phyloP scores from a whole-genome alignment of 2,329 filamentous ascomycete genomes.

The Herpotrichia juniperi region DNA sequence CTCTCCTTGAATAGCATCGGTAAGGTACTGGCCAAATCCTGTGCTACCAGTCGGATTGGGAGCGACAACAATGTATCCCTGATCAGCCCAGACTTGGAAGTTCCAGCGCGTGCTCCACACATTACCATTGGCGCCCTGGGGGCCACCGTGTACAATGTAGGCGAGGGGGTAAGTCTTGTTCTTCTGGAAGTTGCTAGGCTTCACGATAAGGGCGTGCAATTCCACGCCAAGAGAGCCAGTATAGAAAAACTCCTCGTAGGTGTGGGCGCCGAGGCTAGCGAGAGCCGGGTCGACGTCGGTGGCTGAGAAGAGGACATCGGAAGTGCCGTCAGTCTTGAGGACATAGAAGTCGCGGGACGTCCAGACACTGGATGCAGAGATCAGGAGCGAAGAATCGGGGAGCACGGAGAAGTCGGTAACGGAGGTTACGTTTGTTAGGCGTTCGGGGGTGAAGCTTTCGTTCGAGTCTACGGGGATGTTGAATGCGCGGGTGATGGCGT shows the following conservation, averaged over 20 bases:
- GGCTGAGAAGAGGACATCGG: constrained; percentile 60
- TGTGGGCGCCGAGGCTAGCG: constrained; percentile 67
- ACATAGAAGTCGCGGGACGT: constrained; percentile 40
- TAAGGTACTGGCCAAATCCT: constrained; percentile 80
- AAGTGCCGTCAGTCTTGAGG: constrained; percentile 37
- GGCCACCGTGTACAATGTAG: constrained; percentile 82
- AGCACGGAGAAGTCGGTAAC: constrained; percentile 57
- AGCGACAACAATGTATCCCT: constrained; percentile 81
- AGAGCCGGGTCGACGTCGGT: constrained; percentile 67
- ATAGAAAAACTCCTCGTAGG: constrained; percentile 75
- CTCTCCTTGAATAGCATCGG: constrained; percentile 75
- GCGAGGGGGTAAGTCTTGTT: constrained; percentile 78
- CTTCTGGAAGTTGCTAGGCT: constrained; percentile 67
- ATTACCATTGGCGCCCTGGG: constrained; percentile 76
- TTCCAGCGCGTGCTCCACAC: constrained; percentile 86
- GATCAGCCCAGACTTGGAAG: constrained; percentile 81
- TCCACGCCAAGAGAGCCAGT: constrained; percentile 64
- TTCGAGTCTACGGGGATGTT: constrained; percentile 66
- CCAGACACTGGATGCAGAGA: constrained; percentile 40
- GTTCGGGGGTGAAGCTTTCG: constrained; percentile 50
- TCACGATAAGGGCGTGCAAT: constrained; percentile 71
- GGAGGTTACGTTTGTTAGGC: constrained; percentile 51
- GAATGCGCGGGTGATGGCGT: constrained; percentile 56
- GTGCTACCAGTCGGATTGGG: constrained; percentile 86
- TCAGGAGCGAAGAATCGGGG: constrained; percentile 61